phyloP scores from a whole-genome alignment of 139 green algal genomes.

The Axilococcus clingmanii region DNA sequence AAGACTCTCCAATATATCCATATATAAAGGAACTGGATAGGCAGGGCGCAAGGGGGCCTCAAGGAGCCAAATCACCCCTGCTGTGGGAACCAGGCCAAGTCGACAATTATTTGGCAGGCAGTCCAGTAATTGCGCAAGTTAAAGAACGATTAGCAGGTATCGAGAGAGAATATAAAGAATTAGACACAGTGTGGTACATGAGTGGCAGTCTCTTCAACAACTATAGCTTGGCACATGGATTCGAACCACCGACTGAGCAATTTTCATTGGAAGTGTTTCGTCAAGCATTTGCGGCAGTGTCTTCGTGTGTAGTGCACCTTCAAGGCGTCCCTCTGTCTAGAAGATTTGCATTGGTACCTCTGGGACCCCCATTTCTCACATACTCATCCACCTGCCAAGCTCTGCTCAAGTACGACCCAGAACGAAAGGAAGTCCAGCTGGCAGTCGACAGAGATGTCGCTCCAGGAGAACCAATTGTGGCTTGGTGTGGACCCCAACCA shows the following conservation, averaged over 20 bases:
- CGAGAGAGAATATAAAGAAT: conserved; percentile 72
- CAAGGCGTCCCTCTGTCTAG: conserved; percentile 65
- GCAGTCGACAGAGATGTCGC: conserved; percentile 51
- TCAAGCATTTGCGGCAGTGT: conserved; percentile 84
- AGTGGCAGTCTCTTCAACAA: conserved; percentile 12
- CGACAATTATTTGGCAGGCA: conserved; percentile 52
- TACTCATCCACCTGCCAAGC: conserved; percentile 74
- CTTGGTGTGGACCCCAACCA: conserved; percentile 92
- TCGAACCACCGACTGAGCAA: conserved; percentile 83
- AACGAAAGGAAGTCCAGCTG: conserved; percentile 50
- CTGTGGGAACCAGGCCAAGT: conserved; percentile 73
- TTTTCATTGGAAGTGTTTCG: conserved; percentile 80
- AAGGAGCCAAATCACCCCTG: conserved; percentile 70
- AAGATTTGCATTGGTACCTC: conserved; percentile 89
- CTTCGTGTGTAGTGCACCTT: conserved; percentile 86
- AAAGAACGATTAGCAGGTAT: conserved; percentile 59
- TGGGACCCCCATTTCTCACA: conserved; percentile 76
- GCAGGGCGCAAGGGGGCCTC: conserved; percentile 18
- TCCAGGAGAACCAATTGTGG: conserved; percentile 60
- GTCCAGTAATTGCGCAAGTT: conserved; percentile 58
- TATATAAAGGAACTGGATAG: conserved; percentile 88
- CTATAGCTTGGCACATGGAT: too few species aligned
- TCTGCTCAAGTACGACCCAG: conserved; percentile 58
- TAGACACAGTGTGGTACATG: conserved; percentile 88
- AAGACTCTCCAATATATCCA: conserved; percentile 59